Evolutionary conservation across 768 basidiomycete species (phyloP), one percentile per base, ranked within the genome.

Genomic region (Chalciporus chontae): DNA sequence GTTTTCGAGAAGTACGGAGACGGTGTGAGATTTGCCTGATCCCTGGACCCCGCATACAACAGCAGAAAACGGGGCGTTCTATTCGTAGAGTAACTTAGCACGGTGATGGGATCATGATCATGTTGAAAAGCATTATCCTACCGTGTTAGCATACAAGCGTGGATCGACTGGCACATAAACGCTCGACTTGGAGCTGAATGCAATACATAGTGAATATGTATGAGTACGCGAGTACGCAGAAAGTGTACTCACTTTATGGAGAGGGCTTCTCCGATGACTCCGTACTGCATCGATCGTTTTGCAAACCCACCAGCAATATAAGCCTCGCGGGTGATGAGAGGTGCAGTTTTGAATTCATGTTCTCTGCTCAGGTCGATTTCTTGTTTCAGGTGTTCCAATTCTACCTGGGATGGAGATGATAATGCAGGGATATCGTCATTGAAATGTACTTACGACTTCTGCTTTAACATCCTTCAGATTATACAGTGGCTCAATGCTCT

Each of bases 31-130:
- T 63, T 87, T 87, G 5, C 85, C 85, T 0, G 84, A 81, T 0
- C 85, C 83, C 71, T 86, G 85, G 0, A 85, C 84, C 0, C 85
- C 85, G 48, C 85, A 87, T 4, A 87, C 75, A 10, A 87, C 59
- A 0, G 83, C 80, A 0, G 84, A 86, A 57, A 85, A 81, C 0
- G 85, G 85, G 0, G 84, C 73, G 57, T 85, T 86, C 84, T 85
- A 26, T 24, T n/a, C n/a, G 44, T 4, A 14, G 18, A 17, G 24
- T 4, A 47, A 8, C 17, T 44, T 27, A 21, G 14, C 26, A 13
- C 8, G 19, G 18, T 38, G 27, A 15, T 26, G 38, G 45, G 11
- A 40, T 10, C 23, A 48, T 19, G 11, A 42, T 10, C 23, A 48
- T 19, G 13, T 8, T 38, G 5, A 21, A 31, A n/a, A 18, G 42